These are phyloP conservation scores for Colletotrichum paranaense DNA, from an alignment of 2,329 filamentous ascomycete species.

Conservation along the genomic window DNA sequence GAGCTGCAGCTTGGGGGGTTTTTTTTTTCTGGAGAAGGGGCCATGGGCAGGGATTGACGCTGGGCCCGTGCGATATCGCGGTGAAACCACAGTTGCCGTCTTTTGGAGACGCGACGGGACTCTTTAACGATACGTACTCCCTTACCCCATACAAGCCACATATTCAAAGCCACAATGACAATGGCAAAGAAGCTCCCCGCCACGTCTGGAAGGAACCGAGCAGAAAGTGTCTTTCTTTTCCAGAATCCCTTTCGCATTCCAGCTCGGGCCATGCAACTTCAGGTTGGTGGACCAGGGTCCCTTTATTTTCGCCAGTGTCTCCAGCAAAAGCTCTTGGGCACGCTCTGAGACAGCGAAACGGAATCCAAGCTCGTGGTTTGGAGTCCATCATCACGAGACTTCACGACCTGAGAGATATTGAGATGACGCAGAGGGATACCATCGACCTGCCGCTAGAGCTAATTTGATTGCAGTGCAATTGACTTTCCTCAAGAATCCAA, in stretches of 20 bases:
- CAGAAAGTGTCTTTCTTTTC: constrained; percentile 10
- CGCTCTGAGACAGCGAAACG: constrained; percentile 11
- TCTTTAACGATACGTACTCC: background rate
- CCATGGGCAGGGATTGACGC: constrained; percentile 17
- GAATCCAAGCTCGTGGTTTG: background rate
- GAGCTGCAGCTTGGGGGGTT: constrained; percentile 14
- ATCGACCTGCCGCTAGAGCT: background rate
- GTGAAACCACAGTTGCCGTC: constrained; percentile 27
- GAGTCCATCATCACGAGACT: constrained; percentile 20
- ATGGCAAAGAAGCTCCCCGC: background rate
- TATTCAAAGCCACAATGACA: background rate
- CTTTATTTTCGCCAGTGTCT: constrained; percentile 20
- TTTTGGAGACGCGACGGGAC: constrained; percentile 1
- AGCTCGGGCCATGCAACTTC: constrained; percentile 15
- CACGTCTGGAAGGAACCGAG: background rate
- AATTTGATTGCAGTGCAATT: background rate
- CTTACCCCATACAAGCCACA: background rate
- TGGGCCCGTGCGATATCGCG: constrained; percentile 30
- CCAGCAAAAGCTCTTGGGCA: constrained; percentile 7
- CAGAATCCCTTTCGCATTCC: constrained; percentile 18
- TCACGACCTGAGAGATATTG: background rate
- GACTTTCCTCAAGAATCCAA: constrained; percentile 1
- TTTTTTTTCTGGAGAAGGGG: background rate
- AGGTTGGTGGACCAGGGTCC: constrained; percentile 17
- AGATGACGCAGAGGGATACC: background rate